These are phyloP conservation scores for Spiromastix sp. DNA, from an alignment of 2,329 filamentous ascomycete genomes.

Conservation along the genomic window DNA sequence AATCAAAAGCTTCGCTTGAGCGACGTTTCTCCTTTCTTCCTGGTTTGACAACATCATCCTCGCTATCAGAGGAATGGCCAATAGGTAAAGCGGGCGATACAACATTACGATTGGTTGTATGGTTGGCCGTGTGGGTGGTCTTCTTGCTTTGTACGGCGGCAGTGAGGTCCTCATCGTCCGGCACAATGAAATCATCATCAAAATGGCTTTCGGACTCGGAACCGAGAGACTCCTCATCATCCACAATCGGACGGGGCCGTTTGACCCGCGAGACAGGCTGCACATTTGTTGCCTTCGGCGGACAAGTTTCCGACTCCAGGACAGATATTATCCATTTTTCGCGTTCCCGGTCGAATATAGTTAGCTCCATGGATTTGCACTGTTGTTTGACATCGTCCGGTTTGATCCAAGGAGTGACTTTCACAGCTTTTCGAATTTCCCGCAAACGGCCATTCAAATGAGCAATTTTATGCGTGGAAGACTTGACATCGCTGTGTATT, in stretches of 20 bases:
- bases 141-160: too few species aligned
- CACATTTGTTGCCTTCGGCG: slow-evolving; percentile 15
- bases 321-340: slow-evolving; percentile 36
- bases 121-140: too few species aligned
- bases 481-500: slow-evolving; percentile 34
- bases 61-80: slow-evolving; percentile 11
- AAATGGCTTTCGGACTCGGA: slow-evolving; percentile 19
- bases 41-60: slow-evolving; percentile 16
- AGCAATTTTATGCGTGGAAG: slow-evolving; percentile 34
- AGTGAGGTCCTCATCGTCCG: slow-evolving; percentile 11
- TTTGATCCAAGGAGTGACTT: slow-evolving; percentile 42
- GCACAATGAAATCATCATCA: slow-evolving; percentile 22
- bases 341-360: slow-evolving; percentile 47
- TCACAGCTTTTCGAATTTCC: slow-evolving; percentile 46
- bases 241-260: slow-evolving; percentile 5
- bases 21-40: slow-evolving; percentile 6
- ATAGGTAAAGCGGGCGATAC: background rate
- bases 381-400: slow-evolving; percentile 44
- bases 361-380: slow-evolving; percentile 52
- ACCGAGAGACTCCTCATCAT: slow-evolving; percentile 25
- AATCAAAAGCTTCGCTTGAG: too few species aligned
- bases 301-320: slow-evolving; percentile 25
- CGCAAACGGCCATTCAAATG: slow-evolving; percentile 42
- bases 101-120: too few species aligned
- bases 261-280: slow-evolving; percentile 4